These are phyloP conservation scores for Emergomyces africanus DNA, from an alignment of 2,329 filamentous ascomycete genomes.

Conservation along the genomic window DNA sequence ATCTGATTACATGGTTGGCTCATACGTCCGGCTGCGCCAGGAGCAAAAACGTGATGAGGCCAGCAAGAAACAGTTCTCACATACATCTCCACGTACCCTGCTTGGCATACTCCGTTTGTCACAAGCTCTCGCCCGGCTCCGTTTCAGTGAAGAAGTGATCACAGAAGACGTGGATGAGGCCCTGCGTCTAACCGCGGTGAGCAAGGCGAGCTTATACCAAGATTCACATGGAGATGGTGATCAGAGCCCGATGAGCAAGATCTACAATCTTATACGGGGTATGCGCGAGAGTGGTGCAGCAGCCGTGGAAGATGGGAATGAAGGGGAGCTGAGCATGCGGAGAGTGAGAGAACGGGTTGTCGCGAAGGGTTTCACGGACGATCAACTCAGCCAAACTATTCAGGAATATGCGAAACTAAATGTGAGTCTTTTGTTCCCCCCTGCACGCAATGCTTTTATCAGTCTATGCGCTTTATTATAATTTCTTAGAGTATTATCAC, in stretches of 20 bases:
- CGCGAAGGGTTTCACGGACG: conserved; percentile 91
- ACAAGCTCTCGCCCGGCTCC: conserved; percentile 81
- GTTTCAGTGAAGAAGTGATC: conserved; percentile 73
- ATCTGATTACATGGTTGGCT: conserved; percentile 93
- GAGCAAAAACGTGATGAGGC: conserved; percentile 85
- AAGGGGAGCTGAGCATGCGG: conserved; percentile 69
- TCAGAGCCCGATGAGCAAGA: conserved; percentile 72
- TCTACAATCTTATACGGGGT: conserved; percentile 85
- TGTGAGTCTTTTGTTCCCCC: conserved; percentile 49
- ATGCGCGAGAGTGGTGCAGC: conserved; percentile 76
- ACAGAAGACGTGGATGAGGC: conserved; percentile 95
- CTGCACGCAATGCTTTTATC: not conserved
- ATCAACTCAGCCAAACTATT: conserved; percentile 76
- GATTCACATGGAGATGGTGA: conserved; percentile 53
- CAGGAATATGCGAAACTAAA: conserved; percentile 81
- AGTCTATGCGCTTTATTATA: not conserved
- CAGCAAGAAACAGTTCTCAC: conserved; percentile 81
- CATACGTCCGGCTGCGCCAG: conserved; percentile 88
- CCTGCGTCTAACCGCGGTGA: conserved; percentile 77
- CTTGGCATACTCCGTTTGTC: conserved; percentile 86
- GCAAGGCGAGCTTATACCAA: conserved; percentile 76
- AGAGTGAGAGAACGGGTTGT: conserved; percentile 84
- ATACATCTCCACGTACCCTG: conserved; percentile 87
- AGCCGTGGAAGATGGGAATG: conserved; percentile 59
- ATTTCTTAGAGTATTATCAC: conserved; percentile 25